Base-by-base conservation (phyloP, 352 stramenopile species). In the Pythium coloratum region DNA sequence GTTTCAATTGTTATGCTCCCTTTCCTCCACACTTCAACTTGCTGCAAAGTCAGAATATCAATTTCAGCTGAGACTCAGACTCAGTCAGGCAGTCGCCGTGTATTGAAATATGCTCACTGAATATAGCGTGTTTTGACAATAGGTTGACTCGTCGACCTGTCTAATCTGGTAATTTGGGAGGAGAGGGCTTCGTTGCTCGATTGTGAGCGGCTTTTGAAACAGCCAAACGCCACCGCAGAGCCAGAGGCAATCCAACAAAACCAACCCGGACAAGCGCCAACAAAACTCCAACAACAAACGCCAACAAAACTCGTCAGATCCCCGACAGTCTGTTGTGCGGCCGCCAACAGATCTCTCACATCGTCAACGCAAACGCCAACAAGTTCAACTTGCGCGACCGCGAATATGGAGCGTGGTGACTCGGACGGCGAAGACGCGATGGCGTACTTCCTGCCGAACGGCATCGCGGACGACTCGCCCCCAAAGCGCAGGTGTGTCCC, bases 401-500 rank as follows among this genome's bases (percentile, higher is more conserved):
- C n/a, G 38, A 81, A 70, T 62, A 86, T 67, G 75, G 59, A 34
- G 55, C 42, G 46, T 32, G 56, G 70, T 60, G 77, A 82, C 64
- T 80, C 73, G 67, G 84, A 90, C 60, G 84, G 86, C 28, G 84
- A 92, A 34, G 69, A 72, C 54, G 71, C 71, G 47, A 84, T 92
- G 82, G 62, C 82, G 63, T 95, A 95, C 63, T 95, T 95, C 68
- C 73, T 95, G 44, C 87, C 85, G n/a, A 82, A 90, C 49, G 87
- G 85, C 61, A 95, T 95, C 69, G 74, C 85, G 12, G 85, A 94
- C 54, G 87, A 95, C 69, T 93, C 84, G 44, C 84, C 84, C 16
- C 87, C 82, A 30, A 91, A 88, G 72, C 73, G 76, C 26, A 90
- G 71, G 82, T 91, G 69, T 55, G 24, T 6, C 55, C 38, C 3